Evolutionary conservation across 2,329 filamentous ascomycete species (phyloP).

Genomic region (Diplocarpon mali): DNA sequence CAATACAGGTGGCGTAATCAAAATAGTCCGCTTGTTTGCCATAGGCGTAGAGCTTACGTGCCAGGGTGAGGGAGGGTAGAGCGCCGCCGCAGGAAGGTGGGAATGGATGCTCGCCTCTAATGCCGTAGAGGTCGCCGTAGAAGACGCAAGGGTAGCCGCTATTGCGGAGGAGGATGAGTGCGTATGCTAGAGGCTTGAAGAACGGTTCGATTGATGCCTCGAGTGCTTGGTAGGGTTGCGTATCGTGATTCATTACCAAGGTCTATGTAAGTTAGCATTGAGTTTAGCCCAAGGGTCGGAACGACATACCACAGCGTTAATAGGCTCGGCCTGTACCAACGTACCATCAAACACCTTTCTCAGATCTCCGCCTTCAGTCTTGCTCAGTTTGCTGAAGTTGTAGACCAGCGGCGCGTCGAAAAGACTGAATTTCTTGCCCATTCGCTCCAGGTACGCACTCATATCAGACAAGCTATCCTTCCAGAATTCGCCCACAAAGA

Average conservation of each 20-base stretch:
- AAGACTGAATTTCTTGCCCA: conserved; percentile 47
- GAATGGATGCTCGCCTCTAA: conserved; percentile 36
- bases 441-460: conserved; percentile 43
- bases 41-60: conserved; percentile 55
- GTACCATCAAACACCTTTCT: conserved; percentile 51
- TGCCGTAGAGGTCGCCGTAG: conserved; percentile 60
- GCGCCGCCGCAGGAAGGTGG: conserved; percentile 41
- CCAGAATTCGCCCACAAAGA: conserved; percentile 64
- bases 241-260: conserved; percentile 64
- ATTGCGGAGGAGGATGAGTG: conserved; percentile 55
- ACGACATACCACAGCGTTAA: conserved; percentile 43
- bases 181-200: conserved; percentile 63
- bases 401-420: conserved; percentile 61
- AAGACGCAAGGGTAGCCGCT: conserved; percentile 58
- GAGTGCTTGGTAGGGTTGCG: conserved; percentile 51
- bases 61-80: conserved; percentile 48
- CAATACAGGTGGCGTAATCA: conserved; percentile 47
- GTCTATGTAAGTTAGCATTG: conserved; percentile 32
- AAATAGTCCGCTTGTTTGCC: conserved; percentile 55
- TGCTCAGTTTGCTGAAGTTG: conserved; percentile 52
- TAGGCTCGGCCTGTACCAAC: conserved; percentile 41
- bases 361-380: conserved; percentile 45
- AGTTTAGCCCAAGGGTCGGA: background rate
- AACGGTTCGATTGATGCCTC: conserved; percentile 50
- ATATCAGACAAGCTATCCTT: conserved; percentile 44